Evolutionary conservation across 2,329 filamentous ascomycete species (phyloP).

Genomic region (Zarea fungicola): DNA sequence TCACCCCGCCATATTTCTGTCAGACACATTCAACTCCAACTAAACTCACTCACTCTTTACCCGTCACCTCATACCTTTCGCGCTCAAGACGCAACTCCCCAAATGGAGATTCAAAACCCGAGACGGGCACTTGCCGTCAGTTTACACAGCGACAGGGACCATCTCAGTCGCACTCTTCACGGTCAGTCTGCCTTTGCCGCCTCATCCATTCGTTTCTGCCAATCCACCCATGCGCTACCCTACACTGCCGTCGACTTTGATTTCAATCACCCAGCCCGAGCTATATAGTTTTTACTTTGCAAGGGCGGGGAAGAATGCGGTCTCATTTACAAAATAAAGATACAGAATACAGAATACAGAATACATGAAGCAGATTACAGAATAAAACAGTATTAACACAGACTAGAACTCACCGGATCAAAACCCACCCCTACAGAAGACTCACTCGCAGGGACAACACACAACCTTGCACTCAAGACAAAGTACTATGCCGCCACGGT

Average conservation of each 20-base stretch:
- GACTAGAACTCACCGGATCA: conserved; percentile 48
- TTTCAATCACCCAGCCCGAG: too few species aligned
- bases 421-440: conserved; percentile 33
- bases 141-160: conserved; percentile 39
- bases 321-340: too few species aligned
- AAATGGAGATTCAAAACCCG: conserved; percentile 43
- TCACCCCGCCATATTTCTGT: not conserved
- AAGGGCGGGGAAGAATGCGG: too few species aligned
- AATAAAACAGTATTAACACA: too few species aligned
- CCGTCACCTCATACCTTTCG: too few species aligned
- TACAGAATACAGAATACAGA: too few species aligned
- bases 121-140: conserved; percentile 55
- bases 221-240: not conserved
- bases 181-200: conserved; percentile 40
- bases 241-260: not conserved
- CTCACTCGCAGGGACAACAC: conserved; percentile 55
- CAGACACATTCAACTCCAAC: too few species aligned
- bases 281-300: too few species aligned
- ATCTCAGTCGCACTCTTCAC: conserved; percentile 47
- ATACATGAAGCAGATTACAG: too few species aligned
- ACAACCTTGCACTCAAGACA: conserved; percentile 50
- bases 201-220: too few species aligned
- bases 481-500: conserved; percentile 56
- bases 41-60: too few species aligned
- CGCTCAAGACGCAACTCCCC: too few species aligned